Conservation (phyloP, 1,284 basidiomycete genomes). For the Sphaerobolus stellatus region DNA sequence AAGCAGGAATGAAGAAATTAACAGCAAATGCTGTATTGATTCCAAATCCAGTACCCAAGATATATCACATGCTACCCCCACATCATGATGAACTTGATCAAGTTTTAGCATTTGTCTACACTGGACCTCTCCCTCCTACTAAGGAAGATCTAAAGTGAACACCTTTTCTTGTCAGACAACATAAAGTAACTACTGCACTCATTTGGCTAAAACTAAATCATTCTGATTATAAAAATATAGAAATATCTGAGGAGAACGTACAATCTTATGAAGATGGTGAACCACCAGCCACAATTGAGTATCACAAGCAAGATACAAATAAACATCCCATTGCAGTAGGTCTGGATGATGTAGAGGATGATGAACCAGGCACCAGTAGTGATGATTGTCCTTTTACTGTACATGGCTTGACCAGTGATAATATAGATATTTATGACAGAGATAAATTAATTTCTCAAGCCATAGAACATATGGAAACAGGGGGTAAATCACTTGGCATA, state of each 20-base stretch:
- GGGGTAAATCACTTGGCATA: slow-evolving; percentile 19
- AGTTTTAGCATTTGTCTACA: slow-evolving; percentile 36
- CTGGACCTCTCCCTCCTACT: slow-evolving; percentile 32
- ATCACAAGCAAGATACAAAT: slow-evolving; percentile 2
- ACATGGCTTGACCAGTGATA: slow-evolving; percentile 10
- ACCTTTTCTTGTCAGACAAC: slow-evolving; percentile 34
- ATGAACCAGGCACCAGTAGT: not conserved
- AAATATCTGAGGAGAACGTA: slow-evolving; percentile 36
- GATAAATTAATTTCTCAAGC: too few relatives aligned
- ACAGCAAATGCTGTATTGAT: slow-evolving; percentile 36
- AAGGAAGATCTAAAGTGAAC: slow-evolving; percentile 33
- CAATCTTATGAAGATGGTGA: slow-evolving; percentile 29
- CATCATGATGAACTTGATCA: slow-evolving; percentile 35
- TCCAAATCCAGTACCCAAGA: slow-evolving; percentile 31
- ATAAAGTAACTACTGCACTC: too few relatives aligned
- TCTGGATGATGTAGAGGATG: not conserved
- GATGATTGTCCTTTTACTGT: not conserved
- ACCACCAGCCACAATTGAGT: slow-evolving; percentile 33
- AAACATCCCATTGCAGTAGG: not conserved
- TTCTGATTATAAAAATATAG: slow-evolving; percentile 34
- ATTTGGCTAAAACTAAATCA: slow-evolving; percentile 42
- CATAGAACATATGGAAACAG: too few relatives aligned
- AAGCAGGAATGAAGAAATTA: slow-evolving; percentile 29
- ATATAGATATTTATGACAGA: too few relatives aligned
- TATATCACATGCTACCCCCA: slow-evolving; percentile 36